These are phyloP conservation scores for Macrophomina pseudophaseolina DNA, from an alignment of 2,329 filamentous ascomycete species.

Conservation along the genomic window DNA sequence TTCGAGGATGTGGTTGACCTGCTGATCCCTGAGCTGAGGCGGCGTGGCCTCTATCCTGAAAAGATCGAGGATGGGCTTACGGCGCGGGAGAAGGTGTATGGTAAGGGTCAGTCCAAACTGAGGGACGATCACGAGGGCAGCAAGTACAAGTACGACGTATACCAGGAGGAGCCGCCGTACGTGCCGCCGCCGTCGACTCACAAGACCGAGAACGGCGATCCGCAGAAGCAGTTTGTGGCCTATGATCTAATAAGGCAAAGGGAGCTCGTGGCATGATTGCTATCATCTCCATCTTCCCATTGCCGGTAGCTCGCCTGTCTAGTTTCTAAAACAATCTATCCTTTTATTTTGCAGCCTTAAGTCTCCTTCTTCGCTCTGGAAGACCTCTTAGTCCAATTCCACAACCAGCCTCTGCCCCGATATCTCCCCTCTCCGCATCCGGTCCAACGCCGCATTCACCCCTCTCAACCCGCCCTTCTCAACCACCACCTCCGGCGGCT, in stretches of 20 bases:
- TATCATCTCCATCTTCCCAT: no score
- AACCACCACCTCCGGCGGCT: conserved; percentile 70
- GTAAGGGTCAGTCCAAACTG: conserved; percentile 61
- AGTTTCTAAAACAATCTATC: neutral
- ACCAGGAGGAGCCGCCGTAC: conserved; percentile 58
- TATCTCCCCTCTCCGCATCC: conserved; percentile 68
- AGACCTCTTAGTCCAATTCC: conserved; percentile 36
- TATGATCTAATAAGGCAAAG: conserved; percentile 20
- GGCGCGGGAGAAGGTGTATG: conserved; percentile 65
- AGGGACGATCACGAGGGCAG: conserved; percentile 65
- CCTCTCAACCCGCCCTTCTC: conserved; percentile 67
- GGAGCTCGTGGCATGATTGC: conserved; percentile 6
- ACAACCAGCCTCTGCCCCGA: conserved; percentile 73
- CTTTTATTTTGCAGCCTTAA: neutral
- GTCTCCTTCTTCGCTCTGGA: no score
- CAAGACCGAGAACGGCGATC: neutral
- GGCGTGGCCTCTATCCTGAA: conserved; percentile 41
- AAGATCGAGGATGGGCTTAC: conserved; percentile 33
- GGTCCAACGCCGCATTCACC: conserved; percentile 70
- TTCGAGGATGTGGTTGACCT: conserved; percentile 46
- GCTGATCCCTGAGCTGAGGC: conserved; percentile 44
- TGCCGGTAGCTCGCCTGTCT: neutral
- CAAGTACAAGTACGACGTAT: conserved; percentile 66
- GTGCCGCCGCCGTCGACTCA: neutral
- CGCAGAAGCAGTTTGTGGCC: neutral